Evolutionary conservation across 2,329 filamentous ascomycete genomes (phyloP), one percentile per base, ranked within the genome.

Genomic region (Colletotrichum magnum): DNA sequence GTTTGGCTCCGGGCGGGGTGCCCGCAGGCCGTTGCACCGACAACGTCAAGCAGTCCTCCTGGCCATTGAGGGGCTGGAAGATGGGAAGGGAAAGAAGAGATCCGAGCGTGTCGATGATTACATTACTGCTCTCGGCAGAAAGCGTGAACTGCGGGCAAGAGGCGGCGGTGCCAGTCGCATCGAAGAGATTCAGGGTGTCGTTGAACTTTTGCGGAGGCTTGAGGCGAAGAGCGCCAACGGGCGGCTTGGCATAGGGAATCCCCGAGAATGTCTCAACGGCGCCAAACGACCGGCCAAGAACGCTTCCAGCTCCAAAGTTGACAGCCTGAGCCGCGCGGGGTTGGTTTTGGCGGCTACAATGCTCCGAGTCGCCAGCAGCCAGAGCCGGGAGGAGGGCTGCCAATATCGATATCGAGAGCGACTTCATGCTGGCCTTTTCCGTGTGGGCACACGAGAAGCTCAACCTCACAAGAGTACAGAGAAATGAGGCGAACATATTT

Each of bases 61-160:
- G 81, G 61, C 86, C 85, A 0, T 84, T 84, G 12, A 86, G 78
- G 0, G 78, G 79, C 74, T 91, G 87, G 51, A 92, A 86, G 6
- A 92, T 75, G 0, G 89, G 89, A 1, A 86, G 81, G 72, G 88
- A 80, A n/a, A 86, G 68, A 1, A 92, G 72, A 9, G 83, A 74
- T 1, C 85, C 86, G 0, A 90, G 71, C 1, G 88, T 77, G 7
- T 84, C 76, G 1, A 79, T 72, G 1, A 87, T 75, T 16, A 82
- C 68, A 45, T 81, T 79, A 6, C 77, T 75, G 0, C 77, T 76
- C 26, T 80, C 83, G 6, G 85, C 83, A 12, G 88, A 88, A 72
- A 91, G 84, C 71, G 87, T 84, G 81, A 94, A 91, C 75, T 95
- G 93, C 1, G 93, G 93, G 73, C 93, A 96, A 9, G 91, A 86